Base-by-base conservation (phyloP, 1,284 basidiomycete species). In the Boletus smithii region DNA sequence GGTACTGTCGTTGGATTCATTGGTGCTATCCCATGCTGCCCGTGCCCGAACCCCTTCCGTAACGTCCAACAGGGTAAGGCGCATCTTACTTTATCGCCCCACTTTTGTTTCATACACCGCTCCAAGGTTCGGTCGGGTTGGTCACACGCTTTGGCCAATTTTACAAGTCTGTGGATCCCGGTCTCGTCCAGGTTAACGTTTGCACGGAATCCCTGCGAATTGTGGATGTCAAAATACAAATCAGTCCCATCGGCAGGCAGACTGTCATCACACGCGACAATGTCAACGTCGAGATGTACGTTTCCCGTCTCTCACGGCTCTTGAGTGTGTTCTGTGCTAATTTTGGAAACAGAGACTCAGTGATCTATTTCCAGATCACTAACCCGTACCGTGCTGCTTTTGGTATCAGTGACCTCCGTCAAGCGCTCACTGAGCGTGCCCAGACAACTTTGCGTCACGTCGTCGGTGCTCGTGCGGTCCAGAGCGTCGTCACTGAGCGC, bases 401-500 rank as follows among this genome's bases (percentile, higher is more conserved):
- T 67, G 92, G 91, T 31, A 95, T 98, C 70, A 78, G 75, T 46
- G 91, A 97, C 67, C 81, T 98, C 32, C 85, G 85, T 46, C 80
- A 84, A 57, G 93, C 94, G 0, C 82, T 98, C 53, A 76, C 88
- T 49, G 94, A 98, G 71, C 87, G 95, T 61, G 91, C 95, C 1
- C 94, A 97, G 70, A 97, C 95, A 2, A 98, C 95, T 9, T 78
- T 98, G 16, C 85, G 95, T 35, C 91, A 97, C 60, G 94, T 97
- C 59, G 92, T 97, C 16, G 94, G 94, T 57, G 91, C 90, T 8
- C 86, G 92, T 34, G 85, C 81, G 0, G 88, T 90, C 24, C 88
- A 90, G 67, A 83, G 80, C 59, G 86, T 91, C 44, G 85, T 91
- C 52, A 85, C 85, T n/a, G 95, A 98, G 70, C 89, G 95, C 54